Conservation (phyloP, 2,329 filamentous ascomycete species). For the Fusarium begoniae region DNA sequence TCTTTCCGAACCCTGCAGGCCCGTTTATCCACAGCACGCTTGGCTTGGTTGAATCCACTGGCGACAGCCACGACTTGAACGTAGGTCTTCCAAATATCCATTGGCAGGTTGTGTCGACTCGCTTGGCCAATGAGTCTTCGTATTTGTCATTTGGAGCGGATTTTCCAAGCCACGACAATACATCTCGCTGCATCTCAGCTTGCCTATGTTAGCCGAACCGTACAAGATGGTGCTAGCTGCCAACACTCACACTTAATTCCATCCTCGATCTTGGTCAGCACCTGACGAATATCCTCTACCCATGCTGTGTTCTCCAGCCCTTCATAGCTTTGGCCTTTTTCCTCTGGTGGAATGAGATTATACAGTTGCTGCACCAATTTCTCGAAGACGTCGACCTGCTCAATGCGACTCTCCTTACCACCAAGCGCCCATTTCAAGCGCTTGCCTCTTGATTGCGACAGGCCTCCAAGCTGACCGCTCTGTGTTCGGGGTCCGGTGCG, state of each 20-base stretch:
- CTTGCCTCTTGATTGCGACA: not conserved
- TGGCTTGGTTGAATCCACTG: rapidly evolving
- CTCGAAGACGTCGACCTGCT: not conserved
- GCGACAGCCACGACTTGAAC: rapidly evolving
- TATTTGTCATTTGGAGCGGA: not conserved
- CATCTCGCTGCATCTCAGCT: not conserved
- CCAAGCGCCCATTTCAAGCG: not conserved
- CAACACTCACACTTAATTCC: not conserved
- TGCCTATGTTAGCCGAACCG: rapidly evolving
- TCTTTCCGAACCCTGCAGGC: slow-evolving; percentile 46
- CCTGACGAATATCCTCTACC: not conserved
- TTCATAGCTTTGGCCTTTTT: rapidly evolving
- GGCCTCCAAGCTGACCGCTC: rapidly evolving
- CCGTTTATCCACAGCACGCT: not conserved
- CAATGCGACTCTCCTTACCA: not conserved
- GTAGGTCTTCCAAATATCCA: not conserved
- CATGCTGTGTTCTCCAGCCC: not conserved
- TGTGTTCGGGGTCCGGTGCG: rapidly evolving
- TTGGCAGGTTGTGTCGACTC: not conserved
- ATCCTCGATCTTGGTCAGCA: not conserved
- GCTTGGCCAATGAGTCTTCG: not conserved
- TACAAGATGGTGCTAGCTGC: too few species aligned
- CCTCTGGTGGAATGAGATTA: rapidly evolving
- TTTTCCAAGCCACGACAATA: rapidly evolving
- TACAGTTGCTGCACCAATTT: not conserved